phyloP scores from a whole-genome alignment of 257 asterid species.

The Solanum piurae region DNA sequence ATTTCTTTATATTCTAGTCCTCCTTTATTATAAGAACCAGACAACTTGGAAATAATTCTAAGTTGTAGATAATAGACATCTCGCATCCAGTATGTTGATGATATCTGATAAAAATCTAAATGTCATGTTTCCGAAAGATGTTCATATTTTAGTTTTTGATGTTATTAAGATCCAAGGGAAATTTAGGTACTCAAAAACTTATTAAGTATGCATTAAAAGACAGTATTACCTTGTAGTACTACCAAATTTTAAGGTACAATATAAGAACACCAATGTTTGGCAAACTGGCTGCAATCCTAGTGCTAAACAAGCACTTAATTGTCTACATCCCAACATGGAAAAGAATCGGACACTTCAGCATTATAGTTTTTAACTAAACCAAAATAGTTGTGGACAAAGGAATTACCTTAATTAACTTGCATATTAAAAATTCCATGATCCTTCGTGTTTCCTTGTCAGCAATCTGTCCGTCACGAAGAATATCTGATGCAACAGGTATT shows the following conservation, averaged over 20 bases:
- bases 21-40: background rate
- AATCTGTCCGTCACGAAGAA: slow-evolving; percentile 90
- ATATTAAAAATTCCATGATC: slow-evolving; percentile 70
- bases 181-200: background rate
- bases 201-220: background rate
- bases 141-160: background rate
- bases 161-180: background rate
- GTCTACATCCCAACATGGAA: background rate
- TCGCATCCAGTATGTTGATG: background rate
- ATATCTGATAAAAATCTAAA: background rate
- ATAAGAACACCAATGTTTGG: background rate
- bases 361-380: background rate
- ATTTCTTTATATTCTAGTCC: background rate
- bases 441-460: slow-evolving; percentile 79
- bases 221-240: background rate
- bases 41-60: background rate
- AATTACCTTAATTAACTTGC: slow-evolving; percentile 81
- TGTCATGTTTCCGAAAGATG: background rate
- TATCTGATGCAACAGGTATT: slow-evolving; percentile 79
- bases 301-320: background rate
- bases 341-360: background rate
- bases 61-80: background rate
- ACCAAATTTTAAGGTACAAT: background rate
- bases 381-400: background rate
- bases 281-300: background rate